Percentiles rank a stretch among this genome's conserved stretches.
Evolutionary conservation across 164 flowering plant genomes (phyloP).

Genomic region (Tetrastigma voinierianum): DNA sequence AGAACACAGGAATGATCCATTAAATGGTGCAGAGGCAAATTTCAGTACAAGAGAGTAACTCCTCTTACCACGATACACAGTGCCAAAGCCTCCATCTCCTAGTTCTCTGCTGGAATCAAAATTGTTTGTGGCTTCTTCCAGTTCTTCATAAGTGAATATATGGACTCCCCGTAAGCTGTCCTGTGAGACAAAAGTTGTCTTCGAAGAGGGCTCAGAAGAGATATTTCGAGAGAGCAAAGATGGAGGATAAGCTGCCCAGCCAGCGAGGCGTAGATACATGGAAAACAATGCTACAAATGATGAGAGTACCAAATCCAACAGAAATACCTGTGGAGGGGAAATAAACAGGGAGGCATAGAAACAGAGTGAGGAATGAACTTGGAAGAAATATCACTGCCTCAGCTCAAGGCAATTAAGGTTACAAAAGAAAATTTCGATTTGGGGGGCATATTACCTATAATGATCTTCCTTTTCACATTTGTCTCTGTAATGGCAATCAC

Average conservation of each 20-base stretch:
- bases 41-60: not conserved
- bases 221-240: not conserved
- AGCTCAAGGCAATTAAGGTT: no score
- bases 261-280: not conserved
- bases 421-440: no score
- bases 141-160: conserved; percentile 54
- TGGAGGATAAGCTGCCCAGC: not conserved
- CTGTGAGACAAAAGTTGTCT: conserved; percentile 32
- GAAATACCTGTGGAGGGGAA: no score
- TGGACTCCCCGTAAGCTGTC: conserved; percentile 29
- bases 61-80: conserved; percentile 64
- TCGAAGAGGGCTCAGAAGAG: conserved; percentile 31
- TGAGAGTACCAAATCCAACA: no score
- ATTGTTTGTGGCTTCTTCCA: conserved; percentile 55
- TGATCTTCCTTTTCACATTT: accelerated
- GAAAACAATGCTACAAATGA: no score
- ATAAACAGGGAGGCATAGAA: no score
- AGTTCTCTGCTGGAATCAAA: conserved; percentile 47
- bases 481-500: no score
- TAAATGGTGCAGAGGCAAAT: not conserved
- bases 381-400: no score
- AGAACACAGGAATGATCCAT: not conserved
- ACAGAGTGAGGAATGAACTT: no score
- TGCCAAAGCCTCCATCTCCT: conserved; percentile 87
- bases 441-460: no score